Percentiles rank a stretch among this genome's conserved stretches.
Evolutionary conservation across 768 basidiomycete genomes (phyloP).

Genomic region (Macrolepiota dolichaula): DNA sequence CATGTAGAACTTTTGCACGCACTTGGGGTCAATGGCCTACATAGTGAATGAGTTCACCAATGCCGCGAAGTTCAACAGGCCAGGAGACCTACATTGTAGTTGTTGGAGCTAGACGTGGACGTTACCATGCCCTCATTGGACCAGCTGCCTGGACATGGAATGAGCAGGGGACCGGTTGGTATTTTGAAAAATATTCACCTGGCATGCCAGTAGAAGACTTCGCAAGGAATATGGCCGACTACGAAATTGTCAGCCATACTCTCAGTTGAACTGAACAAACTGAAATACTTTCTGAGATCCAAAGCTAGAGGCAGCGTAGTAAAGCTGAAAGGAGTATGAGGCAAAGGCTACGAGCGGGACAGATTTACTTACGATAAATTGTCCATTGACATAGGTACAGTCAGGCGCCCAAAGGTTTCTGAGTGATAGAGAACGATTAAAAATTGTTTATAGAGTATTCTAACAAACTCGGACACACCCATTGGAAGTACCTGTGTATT

Average conservation of each 20-base stretch:
- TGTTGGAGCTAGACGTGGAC: conserved; percentile 32
- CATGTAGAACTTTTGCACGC: conserved; percentile 15
- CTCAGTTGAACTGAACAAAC: not conserved
- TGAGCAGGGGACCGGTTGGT: not conserved
- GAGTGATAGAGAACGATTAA: not conserved
- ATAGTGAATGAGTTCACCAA: not conserved
- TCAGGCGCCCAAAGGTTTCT: conserved; percentile 39
- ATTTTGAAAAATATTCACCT: conserved; percentile 18
- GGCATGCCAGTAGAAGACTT: conserved; percentile 47
- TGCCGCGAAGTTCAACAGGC: not conserved
- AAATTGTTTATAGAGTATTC: not conserved
- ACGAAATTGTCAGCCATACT: not conserved
- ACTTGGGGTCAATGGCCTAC: conserved; percentile 55
- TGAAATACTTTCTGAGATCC: conserved; percentile 42
- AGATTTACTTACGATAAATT: conserved; percentile 23
- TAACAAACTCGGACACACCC: conserved; percentile 25
- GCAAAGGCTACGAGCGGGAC: not conserved
- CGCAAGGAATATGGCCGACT: conserved; percentile 55
- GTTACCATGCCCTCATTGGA: conserved; percentile 46
- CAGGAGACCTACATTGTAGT: conserved; percentile 35
- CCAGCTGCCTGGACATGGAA: conserved; percentile 30
- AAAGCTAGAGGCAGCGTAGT: conserved; percentile 53
- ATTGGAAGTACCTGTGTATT: conserved; percentile 44
- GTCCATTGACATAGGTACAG: conserved; percentile 28
- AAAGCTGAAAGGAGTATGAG: conserved; percentile 32